Conservation (phyloP, 2,329 filamentous ascomycete genomes). For the Helotiales sp. region DNA sequence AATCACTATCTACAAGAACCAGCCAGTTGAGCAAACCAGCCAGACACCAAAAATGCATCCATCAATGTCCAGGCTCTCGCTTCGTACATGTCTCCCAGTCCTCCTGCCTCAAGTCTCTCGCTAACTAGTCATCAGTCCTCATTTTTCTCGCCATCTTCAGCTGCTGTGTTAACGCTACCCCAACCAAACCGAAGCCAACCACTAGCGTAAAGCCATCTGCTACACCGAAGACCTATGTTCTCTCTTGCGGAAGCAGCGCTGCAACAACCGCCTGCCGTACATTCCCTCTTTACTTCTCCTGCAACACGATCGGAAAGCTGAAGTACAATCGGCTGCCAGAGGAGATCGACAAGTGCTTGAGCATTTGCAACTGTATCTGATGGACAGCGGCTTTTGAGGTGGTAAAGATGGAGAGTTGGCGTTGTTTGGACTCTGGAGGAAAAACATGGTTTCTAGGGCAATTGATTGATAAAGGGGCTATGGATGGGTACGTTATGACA, state of each 20-base stretch:
- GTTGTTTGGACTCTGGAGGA: too few species aligned
- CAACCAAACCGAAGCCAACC: background rate
- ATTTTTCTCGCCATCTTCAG: slow-evolving; percentile 1
- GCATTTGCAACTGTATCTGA: background rate
- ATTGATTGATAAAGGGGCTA: too few species aligned
- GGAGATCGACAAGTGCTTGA: background rate
- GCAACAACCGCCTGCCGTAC: background rate
- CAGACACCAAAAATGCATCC: background rate
- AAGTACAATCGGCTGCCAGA: background rate
- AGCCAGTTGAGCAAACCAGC: background rate
- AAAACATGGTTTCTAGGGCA: too few species aligned
- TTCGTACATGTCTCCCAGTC: background rate
- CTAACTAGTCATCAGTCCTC: background rate
- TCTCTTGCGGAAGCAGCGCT: background rate
- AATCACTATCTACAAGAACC: background rate
- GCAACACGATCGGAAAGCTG: background rate
- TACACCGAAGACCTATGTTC: background rate
- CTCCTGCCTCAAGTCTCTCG: background rate
- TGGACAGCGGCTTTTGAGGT: background rate
- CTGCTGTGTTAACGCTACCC: background rate
- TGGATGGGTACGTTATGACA: too few species aligned
- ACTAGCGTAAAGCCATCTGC: background rate
- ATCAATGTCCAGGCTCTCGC: background rate
- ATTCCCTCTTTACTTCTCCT: slow-evolving; percentile 3
- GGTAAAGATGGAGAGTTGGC: background rate